These are phyloP conservation scores for Thielaviopsis punctulata DNA, from an alignment of 2,329 filamentous ascomycete species.

Conservation along the genomic window DNA sequence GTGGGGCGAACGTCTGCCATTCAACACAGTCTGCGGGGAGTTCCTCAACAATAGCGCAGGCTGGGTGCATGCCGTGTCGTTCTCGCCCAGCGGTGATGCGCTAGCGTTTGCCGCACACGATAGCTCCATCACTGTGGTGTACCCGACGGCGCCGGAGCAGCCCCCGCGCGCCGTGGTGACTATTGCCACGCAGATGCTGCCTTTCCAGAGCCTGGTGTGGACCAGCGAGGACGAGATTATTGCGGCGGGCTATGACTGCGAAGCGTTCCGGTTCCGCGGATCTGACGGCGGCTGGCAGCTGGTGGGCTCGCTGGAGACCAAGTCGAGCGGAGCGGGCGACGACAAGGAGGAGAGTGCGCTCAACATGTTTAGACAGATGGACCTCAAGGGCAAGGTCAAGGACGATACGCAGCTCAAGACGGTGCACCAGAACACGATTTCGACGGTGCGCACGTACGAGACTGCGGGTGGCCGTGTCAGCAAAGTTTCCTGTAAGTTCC, in stretches of 20 bases:
- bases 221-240: conserved; percentile 84
- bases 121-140: conserved; percentile 91
- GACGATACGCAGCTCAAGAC: conserved; percentile 92
- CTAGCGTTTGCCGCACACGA: conserved; percentile 90
- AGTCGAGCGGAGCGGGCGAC: conserved; percentile 44
- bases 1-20: conserved; percentile 90
- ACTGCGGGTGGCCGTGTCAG: conserved; percentile 44
- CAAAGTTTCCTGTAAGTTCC: conserved; percentile 71
- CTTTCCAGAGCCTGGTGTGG: conserved; percentile 89
- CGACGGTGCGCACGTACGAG: conserved; percentile 63
- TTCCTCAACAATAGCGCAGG: conserved; percentile 91
- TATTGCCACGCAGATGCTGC: conserved; percentile 75
- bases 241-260: conserved; percentile 78
- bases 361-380: conserved; percentile 99
- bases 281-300: conserved; percentile 68
- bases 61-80: conserved; percentile 87
- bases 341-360: conserved; percentile 75
- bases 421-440: conserved; percentile 91
- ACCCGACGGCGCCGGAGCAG: conserved; percentile 80
- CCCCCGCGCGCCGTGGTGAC: conserved; percentile 80
- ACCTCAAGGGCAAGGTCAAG: conserved; percentile 80
- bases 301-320: conserved; percentile 61
- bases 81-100: conserved; percentile 84
- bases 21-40: conserved; percentile 97
- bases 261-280: conserved; percentile 79